phyloP scores from a whole-genome alignment of 2,329 filamentous ascomycete genomes.

The Lachnellula suecica region DNA sequence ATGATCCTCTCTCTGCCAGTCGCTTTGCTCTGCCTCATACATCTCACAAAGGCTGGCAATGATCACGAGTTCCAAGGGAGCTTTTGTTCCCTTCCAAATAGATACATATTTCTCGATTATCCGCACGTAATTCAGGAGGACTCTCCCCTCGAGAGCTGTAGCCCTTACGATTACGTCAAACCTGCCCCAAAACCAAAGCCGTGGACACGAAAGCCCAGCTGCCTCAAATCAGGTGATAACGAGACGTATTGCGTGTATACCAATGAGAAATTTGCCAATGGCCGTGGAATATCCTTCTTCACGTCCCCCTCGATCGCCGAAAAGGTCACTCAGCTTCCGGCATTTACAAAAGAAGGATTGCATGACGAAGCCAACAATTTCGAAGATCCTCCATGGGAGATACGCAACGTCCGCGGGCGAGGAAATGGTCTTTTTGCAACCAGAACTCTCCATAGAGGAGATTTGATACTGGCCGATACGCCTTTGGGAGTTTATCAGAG shows the following conservation, averaged over 20 bases:
- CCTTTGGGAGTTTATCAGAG: conserved; percentile 27
- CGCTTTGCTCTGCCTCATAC: not conserved
- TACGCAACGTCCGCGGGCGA: conserved; percentile 22
- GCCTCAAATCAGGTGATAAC: conserved; percentile 14
- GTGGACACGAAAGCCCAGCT: conserved; percentile 25
- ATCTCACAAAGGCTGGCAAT: conserved; percentile 1
- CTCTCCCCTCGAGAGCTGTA: not conserved
- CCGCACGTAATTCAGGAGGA: not conserved
- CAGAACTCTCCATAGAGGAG: conserved; percentile 23
- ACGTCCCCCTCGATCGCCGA: conserved; percentile 23
- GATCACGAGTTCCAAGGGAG: not conserved
- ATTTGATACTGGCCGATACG: conserved; percentile 24
- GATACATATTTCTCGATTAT: not conserved
- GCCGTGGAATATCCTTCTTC: conserved; percentile 29
- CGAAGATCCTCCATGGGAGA: conserved; percentile 23
- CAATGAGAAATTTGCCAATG: conserved; percentile 24
- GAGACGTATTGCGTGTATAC: conserved; percentile 29
- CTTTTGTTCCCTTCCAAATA: not conserved
- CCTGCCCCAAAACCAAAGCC: conserved; percentile 3
- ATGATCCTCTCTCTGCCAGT: not conserved
- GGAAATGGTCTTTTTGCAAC: conserved; percentile 30
- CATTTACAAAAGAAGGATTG: conserved; percentile 15
- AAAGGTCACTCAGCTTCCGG: conserved; percentile 19
- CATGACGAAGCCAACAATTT: conserved; percentile 22
- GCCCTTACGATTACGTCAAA: conserved; percentile 3